These are phyloP conservation scores for Arthrobotrys conoides DNA, from an alignment of 2,329 filamentous ascomycete species.

Conservation along the genomic window DNA sequence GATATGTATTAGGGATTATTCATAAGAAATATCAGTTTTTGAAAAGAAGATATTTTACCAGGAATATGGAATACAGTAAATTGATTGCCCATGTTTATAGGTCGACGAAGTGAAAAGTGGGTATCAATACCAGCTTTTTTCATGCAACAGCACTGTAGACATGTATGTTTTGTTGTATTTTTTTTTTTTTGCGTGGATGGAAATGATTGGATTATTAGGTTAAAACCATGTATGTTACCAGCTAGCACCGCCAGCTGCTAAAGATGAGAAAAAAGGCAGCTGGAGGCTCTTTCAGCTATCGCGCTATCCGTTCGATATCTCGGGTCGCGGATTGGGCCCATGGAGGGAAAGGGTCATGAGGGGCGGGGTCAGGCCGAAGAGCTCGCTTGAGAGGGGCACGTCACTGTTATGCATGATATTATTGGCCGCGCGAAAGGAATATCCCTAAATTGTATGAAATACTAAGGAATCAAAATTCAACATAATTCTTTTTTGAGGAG, in stretches of 20 bases:
- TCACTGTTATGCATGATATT: slow-evolving; percentile 22
- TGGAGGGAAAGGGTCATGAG: neutral
- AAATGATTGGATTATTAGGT: slow-evolving; percentile 21
- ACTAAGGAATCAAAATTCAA: no score
- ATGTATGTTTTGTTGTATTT: slow-evolving; percentile 28
- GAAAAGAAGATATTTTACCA: neutral
- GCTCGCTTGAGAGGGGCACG: slow-evolving; percentile 24
- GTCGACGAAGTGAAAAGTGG: neutral
- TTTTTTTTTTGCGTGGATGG: slow-evolving; percentile 17
- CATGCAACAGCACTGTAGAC: slow-evolving; percentile 12
- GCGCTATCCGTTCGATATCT: neutral
- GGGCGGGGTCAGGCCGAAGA: slow-evolving; percentile 16
- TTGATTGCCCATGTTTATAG: neutral
- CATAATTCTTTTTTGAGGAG: no score
- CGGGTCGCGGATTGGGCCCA: neutral
- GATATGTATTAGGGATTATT: neutral
- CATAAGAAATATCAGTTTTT: neutral
- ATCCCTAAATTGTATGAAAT: no score
- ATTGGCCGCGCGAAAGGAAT: neutral
- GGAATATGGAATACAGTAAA: neutral
- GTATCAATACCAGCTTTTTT: neutral
- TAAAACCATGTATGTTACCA: neutral
- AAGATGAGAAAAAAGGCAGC: no score
- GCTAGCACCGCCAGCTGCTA: no score
- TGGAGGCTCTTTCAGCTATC: slow-evolving; percentile 2